Conservation (phyloP, 192 early-diverging fungal species). For the Dissophora ornata region DNA sequence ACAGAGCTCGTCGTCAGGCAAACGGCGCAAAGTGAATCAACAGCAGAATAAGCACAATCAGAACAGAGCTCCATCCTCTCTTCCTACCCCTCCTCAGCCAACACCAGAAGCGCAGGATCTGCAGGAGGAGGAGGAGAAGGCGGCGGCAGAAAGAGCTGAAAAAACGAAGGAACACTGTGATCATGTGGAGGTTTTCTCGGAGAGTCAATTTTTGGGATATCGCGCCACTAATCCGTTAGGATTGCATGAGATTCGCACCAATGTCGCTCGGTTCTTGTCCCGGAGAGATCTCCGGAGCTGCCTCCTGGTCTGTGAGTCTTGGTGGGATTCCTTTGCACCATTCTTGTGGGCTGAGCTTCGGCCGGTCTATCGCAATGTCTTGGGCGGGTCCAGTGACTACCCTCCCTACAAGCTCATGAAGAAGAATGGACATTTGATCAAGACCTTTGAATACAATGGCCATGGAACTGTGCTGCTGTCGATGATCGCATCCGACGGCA, state of each 20-base stretch:
- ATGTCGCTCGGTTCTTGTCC: conserved; percentile 22
- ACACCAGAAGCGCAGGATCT: background rate
- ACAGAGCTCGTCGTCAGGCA: too few relatives aligned
- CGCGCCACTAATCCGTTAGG: conserved; percentile 28
- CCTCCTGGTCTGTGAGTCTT: conserved; percentile 15
- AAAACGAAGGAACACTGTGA: too few relatives aligned
- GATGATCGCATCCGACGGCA: conserved; percentile 13
- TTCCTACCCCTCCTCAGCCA: background rate
- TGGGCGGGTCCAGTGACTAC: conserved; percentile 28
- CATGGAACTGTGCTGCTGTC: conserved; percentile 22
- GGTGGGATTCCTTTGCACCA: conserved; percentile 31
- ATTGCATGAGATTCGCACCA: conserved; percentile 30
- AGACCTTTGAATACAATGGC: conserved; percentile 40
- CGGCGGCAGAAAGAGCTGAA: too few relatives aligned
- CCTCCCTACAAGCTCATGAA: conserved; percentile 10
- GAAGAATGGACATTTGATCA: conserved; percentile 32
- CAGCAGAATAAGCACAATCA: too few relatives aligned
- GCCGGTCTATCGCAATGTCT: conserved; percentile 35
- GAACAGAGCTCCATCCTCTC: too few relatives aligned
- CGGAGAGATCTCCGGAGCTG: conserved; percentile 18
- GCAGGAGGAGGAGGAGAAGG: too few relatives aligned
- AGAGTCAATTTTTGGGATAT: conserved; percentile 3
- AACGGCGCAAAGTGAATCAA: too few relatives aligned
- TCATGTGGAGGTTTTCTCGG: too few relatives aligned
- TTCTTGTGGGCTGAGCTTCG: conserved; percentile 22